A percentile compares a stretch with the other conserved stretches of the same genome.
Evolutionary conservation across 345 rosid species (phyloP).

Genomic region (Capsella bursapastoris): DNA sequence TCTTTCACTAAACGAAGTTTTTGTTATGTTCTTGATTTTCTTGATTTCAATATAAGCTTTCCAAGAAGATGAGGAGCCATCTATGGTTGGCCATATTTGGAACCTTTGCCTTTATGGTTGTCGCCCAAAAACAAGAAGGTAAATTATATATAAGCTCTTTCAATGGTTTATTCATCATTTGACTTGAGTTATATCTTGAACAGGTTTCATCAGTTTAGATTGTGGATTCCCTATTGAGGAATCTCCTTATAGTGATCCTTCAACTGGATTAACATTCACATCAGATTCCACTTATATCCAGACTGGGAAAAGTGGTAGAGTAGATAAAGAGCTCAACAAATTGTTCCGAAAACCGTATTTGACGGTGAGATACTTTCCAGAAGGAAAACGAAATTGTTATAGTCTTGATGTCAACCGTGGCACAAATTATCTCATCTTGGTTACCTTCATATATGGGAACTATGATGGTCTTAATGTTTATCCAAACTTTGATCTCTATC

Average conservation of each 20-base stretch:
- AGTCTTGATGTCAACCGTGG: conserved; percentile 31
- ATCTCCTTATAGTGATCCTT: conserved; percentile 32
- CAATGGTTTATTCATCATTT: not conserved
- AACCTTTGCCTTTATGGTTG: conserved; percentile 15
- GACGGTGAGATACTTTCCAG: conserved; percentile 45
- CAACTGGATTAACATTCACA: conserved; percentile 38
- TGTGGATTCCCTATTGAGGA: conserved; percentile 45
- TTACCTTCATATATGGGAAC: conserved; percentile 42
- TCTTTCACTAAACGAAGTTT: not conserved
- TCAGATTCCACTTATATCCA: conserved; percentile 39
- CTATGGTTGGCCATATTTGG: conserved; percentile 30
- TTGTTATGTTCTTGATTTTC: not conserved
- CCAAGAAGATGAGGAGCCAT: conserved; percentile 12
- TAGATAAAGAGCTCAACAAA: not conserved
- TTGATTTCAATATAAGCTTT: not conserved
- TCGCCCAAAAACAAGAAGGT: conserved; percentile 38
- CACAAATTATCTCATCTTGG: conserved; percentile 41
- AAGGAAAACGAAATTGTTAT: conserved; percentile 47
- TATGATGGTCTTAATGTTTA: conserved; percentile 31
- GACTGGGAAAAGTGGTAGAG: conserved; percentile 17
- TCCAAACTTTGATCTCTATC: conserved; percentile 42
- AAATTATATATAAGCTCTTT: not conserved
- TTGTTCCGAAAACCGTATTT: not conserved
- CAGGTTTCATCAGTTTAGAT: conserved; percentile 58
- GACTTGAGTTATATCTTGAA: not conserved